phyloP scores from a whole-genome alignment of 306 rosid species.

The Erythrophleum fordii region DNA sequence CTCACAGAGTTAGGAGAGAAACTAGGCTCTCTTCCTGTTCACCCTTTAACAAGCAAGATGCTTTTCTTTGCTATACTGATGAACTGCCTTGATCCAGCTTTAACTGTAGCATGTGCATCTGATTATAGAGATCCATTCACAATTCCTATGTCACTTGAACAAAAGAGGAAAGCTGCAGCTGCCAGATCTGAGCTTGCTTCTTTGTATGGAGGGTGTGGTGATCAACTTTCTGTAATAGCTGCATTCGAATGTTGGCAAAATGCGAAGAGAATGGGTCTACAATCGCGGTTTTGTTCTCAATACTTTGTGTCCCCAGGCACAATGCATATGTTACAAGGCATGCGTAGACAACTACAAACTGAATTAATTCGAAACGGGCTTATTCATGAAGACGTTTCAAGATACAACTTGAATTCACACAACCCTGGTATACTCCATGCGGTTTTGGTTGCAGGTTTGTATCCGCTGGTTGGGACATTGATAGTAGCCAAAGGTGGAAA shows the following conservation, averaged over 20 bases:
- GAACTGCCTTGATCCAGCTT: slow-evolving; percentile 96
- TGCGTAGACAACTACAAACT: slow-evolving; percentile 78
- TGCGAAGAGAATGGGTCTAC: slow-evolving; percentile 65
- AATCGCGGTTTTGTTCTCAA: slow-evolving; percentile 61
- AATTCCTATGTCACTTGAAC: slow-evolving; percentile 70
- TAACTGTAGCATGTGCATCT: slow-evolving; percentile 90
- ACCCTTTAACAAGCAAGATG: slow-evolving; percentile 91
- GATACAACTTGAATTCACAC: slow-evolving; percentile 66
- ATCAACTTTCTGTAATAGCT: slow-evolving; percentile 84
- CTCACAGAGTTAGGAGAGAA: slow-evolving; percentile 89
- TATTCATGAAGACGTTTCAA: slow-evolving; percentile 55
- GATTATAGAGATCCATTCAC: slow-evolving; percentile 87
- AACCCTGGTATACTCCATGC: slow-evolving; percentile 82
- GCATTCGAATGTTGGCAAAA: slow-evolving; percentile 87
- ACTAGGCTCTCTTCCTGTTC: slow-evolving; percentile 91
- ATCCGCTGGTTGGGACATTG: slow-evolving; percentile 90
- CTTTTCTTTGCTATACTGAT: slow-evolving; percentile 83
- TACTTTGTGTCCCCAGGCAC: slow-evolving; percentile 64
- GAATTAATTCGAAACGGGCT: slow-evolving; percentile 78
- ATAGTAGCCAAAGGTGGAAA: slow-evolving; percentile 37
- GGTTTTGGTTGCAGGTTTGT: slow-evolving; percentile 80
- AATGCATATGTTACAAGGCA: slow-evolving; percentile 73
- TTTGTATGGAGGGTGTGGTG: slow-evolving; percentile 81
- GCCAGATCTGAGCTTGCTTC: slow-evolving; percentile 75
- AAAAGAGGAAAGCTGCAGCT: slow-evolving; percentile 63